These are phyloP conservation scores for Hanseniaspora occidentalis DNA, from an alignment of 805 yeast species.

Conservation along the genomic window DNA sequence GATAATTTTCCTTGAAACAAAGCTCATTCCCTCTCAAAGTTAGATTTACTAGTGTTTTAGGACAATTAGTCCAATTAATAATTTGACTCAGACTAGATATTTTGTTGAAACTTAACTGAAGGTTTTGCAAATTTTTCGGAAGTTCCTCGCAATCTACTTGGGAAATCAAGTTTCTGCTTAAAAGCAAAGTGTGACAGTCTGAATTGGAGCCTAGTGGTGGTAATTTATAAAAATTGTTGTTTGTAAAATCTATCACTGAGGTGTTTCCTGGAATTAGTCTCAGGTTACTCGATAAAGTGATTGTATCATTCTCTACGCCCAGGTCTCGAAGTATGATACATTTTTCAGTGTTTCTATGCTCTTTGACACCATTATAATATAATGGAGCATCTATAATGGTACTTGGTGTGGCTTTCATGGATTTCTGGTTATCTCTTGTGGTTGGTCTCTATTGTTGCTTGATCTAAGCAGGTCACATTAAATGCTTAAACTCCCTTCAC, in stretches of 20 bases:
- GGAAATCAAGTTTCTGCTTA: conserved; percentile 50
- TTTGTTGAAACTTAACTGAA: conserved; percentile 39
- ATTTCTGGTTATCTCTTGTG: not conserved
- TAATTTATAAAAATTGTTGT: conserved; percentile 54
- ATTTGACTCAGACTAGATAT: conserved; percentile 39
- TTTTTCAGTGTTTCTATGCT: conserved; percentile 28
- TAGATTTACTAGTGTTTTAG: conserved; percentile 34
- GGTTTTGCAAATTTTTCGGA: conserved; percentile 28
- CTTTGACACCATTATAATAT: conserved; percentile 21
- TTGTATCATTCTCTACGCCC: conserved; percentile 30
- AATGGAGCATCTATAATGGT: conserved; percentile 37
- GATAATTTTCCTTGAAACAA: conserved; percentile 36
- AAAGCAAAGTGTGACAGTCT: conserved; percentile 37
- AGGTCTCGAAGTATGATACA: conserved; percentile 18
- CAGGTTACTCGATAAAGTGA: conserved; percentile 29
- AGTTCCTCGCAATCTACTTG: conserved; percentile 26
- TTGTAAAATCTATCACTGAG: conserved; percentile 60
- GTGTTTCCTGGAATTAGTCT: conserved; percentile 31
- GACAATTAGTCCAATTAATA: conserved; percentile 27
- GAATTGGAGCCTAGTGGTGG: conserved; percentile 32
- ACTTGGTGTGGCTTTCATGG: conserved; percentile 47
- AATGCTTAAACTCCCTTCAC: no score
- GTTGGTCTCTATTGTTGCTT: not conserved
- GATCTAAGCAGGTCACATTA: no score
- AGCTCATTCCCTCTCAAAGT: conserved; percentile 50